Percentiles rank a stretch among this genome's conserved stretches.
phyloP scores from a whole-genome alignment of 2,329 filamentous ascomycete genomes.

The Apiospora pterosperma region DNA sequence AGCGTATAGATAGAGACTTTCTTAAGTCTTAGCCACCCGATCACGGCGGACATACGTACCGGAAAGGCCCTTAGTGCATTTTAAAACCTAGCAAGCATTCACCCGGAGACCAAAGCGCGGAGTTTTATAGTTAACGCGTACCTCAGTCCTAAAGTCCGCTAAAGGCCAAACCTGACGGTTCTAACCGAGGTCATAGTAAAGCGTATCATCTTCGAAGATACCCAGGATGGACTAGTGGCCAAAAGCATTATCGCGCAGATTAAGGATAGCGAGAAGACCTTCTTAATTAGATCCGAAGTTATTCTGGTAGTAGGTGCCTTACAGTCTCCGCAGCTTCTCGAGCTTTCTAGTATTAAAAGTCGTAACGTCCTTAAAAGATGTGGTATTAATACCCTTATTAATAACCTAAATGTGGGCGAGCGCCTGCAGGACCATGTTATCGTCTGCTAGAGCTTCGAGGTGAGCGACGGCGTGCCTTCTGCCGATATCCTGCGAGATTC shows the following conservation, averaged over 20 bases:
- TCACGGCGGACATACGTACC: constrained; percentile 28
- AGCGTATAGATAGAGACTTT: constrained; percentile 36
- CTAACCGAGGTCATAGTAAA: constrained; percentile 29
- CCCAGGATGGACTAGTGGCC: constrained; percentile 24
- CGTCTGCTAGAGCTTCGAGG: constrained; percentile 35
- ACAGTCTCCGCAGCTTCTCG: constrained; percentile 31
- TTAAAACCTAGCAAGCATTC: constrained; percentile 28
- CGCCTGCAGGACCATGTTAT: constrained; percentile 44
- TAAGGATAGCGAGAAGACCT: background rate
- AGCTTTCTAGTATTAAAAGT: constrained; percentile 34
- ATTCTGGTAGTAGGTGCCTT: constrained; percentile 39
- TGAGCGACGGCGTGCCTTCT: constrained; percentile 36
- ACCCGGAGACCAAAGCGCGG: constrained; percentile 26
- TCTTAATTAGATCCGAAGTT: constrained; percentile 28
- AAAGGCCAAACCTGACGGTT: constrained; percentile 31
- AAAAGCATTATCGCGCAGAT: constrained; percentile 29
- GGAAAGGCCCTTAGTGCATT: constrained; percentile 29
- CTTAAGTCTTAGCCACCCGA: constrained; percentile 26
- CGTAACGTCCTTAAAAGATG: constrained; percentile 36
- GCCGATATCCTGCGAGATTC: constrained; percentile 33
- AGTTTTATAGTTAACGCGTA: constrained; percentile 31
- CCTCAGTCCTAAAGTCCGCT: constrained; percentile 27
- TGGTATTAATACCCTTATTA: constrained; percentile 34
- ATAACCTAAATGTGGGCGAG: constrained; percentile 42
- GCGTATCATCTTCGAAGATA: constrained; percentile 28